phyloP scores from a whole-genome alignment of 208 protist species.

The Trichomonas vaginalis region DNA sequence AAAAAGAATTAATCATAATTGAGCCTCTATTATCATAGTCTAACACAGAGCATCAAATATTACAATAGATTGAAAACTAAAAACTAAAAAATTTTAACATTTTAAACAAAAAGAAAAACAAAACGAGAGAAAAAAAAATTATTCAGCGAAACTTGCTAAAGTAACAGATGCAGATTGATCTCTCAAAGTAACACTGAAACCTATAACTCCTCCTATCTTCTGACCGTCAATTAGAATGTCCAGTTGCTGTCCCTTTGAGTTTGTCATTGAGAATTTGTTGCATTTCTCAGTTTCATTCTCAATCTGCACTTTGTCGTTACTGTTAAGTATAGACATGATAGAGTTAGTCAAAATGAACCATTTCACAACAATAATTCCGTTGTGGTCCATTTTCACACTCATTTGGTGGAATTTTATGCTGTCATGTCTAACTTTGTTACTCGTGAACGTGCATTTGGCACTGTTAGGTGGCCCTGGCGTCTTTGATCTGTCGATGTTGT shows the following conservation, averaged over 20 bases:
- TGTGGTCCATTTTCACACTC: neutral
- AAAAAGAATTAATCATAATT: no score
- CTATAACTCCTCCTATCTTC: neutral
- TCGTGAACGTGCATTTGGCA: neutral
- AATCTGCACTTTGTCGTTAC: neutral
- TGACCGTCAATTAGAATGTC: neutral
- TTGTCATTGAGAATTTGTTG: neutral
- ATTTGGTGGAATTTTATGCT: neutral
- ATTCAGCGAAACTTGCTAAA: neutral
- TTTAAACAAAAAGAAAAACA: neutral
- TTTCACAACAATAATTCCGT: neutral
- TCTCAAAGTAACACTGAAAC: neutral
- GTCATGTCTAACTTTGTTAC: neutral
- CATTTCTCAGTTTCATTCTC: neutral
- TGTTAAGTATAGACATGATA: neutral
- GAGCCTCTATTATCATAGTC: no score
- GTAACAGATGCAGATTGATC: neutral
- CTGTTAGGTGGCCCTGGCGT: neutral
- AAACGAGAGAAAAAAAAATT: neutral
- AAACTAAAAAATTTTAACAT: neutral
- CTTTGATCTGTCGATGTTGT: neutral
- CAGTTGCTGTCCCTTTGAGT: neutral
- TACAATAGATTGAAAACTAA: no score
- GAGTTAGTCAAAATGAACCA: neutral
- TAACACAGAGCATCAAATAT: no score